A percentile compares a stretch with the other conserved stretches of the same genome.
Conservation (phyloP, 768 basidiomycete species). For the Mycena belliarum region DNA sequence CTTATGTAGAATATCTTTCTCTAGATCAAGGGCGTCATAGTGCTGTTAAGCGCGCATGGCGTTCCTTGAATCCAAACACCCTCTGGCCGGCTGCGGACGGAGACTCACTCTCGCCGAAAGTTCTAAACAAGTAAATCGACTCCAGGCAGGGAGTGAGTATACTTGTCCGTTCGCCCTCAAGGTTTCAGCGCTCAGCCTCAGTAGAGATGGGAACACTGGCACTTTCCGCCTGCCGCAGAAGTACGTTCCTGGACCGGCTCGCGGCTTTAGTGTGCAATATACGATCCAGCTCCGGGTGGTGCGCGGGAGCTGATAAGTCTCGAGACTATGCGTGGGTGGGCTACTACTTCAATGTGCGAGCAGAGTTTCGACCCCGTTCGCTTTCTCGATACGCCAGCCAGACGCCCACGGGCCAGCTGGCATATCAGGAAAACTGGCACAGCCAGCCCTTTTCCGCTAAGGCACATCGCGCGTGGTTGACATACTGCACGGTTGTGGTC, state of each 20-base stretch:
- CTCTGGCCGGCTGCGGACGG: constrained; percentile 17
- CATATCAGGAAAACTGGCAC: constrained; percentile 21
- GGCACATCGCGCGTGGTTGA: constrained; percentile 17
- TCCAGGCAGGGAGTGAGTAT: constrained; percentile 20
- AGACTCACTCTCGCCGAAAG: constrained; percentile 2
- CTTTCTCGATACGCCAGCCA: constrained; percentile 21
- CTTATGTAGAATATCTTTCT: no score
- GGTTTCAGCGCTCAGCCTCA: not conserved
- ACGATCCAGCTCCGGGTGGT: constrained; percentile 13
- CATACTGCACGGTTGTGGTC: constrained; percentile 4
- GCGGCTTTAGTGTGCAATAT: constrained; percentile 15
- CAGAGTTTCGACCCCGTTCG: not conserved
- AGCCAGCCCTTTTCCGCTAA: constrained; percentile 1
- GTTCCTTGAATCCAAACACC: constrained; percentile 11
- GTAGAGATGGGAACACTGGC: constrained; percentile 8
- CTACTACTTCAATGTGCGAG: not conserved
- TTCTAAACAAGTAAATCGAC: constrained; percentile 1
- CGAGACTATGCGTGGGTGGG: constrained; percentile 16
- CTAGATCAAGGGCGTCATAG: constrained; percentile 15
- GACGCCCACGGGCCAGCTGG: constrained; percentile 7
- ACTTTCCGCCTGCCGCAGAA: constrained; percentile 15
- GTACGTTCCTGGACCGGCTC: constrained; percentile 11
- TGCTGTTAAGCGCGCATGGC: not conserved
- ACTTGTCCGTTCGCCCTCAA: constrained; percentile 13
- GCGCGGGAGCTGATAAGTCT: constrained; percentile 18